These are phyloP conservation scores for Pachysolen tannophilus DNA, from an alignment of 805 yeast species.

Conservation along the genomic window DNA sequence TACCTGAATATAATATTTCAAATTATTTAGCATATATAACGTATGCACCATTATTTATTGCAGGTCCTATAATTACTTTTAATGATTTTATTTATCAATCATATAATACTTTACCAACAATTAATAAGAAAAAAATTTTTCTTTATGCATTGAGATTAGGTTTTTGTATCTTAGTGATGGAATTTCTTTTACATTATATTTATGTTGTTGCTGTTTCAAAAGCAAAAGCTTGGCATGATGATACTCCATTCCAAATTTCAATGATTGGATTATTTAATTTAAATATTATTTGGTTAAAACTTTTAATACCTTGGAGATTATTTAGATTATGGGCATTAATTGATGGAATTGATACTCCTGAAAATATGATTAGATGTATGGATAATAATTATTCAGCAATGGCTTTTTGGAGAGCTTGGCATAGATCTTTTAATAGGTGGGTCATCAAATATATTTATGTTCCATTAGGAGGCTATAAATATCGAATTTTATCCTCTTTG, in stretches of 20 bases:
- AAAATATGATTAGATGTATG: slow-evolving; percentile 95
- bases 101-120: slow-evolving; percentile 48
- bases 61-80: slow-evolving; percentile 91
- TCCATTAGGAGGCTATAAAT: slow-evolving; percentile 79
- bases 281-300: slow-evolving; percentile 87
- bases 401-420: slow-evolving; percentile 99
- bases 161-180: slow-evolving; percentile 82
- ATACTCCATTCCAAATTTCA: slow-evolving; percentile 85
- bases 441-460: slow-evolving; percentile 80
- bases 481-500: slow-evolving; percentile 67
- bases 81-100: slow-evolving; percentile 84
- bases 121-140: slow-evolving; percentile 41
- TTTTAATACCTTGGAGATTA: slow-evolving; percentile 92
- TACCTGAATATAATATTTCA: slow-evolving; percentile 48
- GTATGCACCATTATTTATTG: slow-evolving; percentile 86
- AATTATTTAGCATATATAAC: slow-evolving; percentile 71
- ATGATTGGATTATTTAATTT: slow-evolving; percentile 91
- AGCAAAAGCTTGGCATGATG: slow-evolving; percentile 82
- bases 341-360: slow-evolving; percentile 96
- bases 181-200: slow-evolving; percentile 74
- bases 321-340: slow-evolving; percentile 87
- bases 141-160: slow-evolving; percentile 61
- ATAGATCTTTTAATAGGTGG: slow-evolving; percentile 88
- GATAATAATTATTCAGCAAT: slow-evolving; percentile 87
- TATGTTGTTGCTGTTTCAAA: slow-evolving; percentile 93